phyloP scores from a whole-genome alignment of 2,329 filamentous ascomycete genomes.

The Cercospora sesami region DNA sequence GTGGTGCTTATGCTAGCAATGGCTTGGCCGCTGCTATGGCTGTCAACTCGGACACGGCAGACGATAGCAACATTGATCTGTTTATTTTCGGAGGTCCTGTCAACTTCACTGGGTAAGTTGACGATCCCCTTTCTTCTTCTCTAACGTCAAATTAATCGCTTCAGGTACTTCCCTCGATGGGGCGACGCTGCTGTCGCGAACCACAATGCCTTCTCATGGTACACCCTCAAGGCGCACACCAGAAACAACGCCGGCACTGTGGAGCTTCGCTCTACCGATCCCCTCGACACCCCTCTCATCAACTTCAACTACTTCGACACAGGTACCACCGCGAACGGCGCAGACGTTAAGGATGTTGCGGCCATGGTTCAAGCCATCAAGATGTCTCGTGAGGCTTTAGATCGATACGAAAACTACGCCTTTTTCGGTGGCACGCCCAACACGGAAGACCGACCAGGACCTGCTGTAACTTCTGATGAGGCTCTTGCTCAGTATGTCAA shows the following conservation, averaged over 20 bases:
- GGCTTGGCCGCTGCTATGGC: constrained; percentile 56
- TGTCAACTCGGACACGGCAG: constrained; percentile 41
- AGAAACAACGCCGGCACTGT: constrained; percentile 64
- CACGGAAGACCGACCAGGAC: constrained; percentile 45
- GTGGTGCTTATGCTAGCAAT: constrained; percentile 51
- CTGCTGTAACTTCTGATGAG: constrained; percentile 44
- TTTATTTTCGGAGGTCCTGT: constrained; percentile 58
- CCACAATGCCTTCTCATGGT: constrained; percentile 51
- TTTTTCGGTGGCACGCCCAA: constrained; percentile 25
- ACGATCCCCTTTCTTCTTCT: not conserved
- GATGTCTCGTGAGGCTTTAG: constrained; percentile 29
- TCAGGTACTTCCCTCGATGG: constrained; percentile 55
- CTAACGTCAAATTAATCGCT: not conserved
- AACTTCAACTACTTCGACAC: constrained; percentile 61
- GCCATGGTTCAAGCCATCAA: constrained; percentile 53
- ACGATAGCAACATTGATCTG: constrained; percentile 52
- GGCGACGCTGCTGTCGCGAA: constrained; percentile 48
- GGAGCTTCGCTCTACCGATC: constrained; percentile 60
- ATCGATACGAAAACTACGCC: constrained; percentile 18
- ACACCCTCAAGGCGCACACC: constrained; percentile 63
- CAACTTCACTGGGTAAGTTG: constrained; percentile 48
- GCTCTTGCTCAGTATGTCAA: constrained; percentile 51
- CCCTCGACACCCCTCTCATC: constrained; percentile 63
- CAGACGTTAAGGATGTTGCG: constrained; percentile 48
- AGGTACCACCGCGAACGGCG: constrained; percentile 42